Evolutionary conservation across 2,329 filamentous ascomycete genomes (phyloP).

Genomic region (Didymella pomorum): DNA sequence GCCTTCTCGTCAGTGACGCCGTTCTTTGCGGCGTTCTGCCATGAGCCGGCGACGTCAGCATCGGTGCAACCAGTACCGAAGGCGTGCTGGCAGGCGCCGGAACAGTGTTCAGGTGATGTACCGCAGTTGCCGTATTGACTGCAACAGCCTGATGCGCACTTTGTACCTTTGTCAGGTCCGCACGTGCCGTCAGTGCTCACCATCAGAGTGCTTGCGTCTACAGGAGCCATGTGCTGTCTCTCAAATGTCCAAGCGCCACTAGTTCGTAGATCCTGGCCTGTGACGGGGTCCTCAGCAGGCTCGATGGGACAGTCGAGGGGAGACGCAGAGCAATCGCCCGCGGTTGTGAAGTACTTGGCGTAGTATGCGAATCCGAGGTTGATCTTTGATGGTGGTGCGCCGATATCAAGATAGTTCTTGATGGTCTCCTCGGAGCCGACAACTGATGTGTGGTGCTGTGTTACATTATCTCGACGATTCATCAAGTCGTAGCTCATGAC

Average conservation of each 20-base stretch:
- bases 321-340: constrained; percentile 54
- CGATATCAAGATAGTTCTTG: constrained; percentile 66
- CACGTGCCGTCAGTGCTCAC: constrained; percentile 42
- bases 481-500: constrained; percentile 77
- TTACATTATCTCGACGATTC: constrained; percentile 71
- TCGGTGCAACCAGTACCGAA: constrained; percentile 55
- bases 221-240: constrained; percentile 34
- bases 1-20: constrained; percentile 64
- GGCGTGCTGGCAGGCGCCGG: constrained; percentile 43
- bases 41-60: constrained; percentile 63
- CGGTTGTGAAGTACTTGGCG: constrained; percentile 69
- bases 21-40: constrained; percentile 61
- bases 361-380: constrained; percentile 75
- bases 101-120: constrained; percentile 37
- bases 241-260: constrained; percentile 65
- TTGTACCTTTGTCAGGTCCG: constrained; percentile 39
- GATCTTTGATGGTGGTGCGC: constrained; percentile 63
- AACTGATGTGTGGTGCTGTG: constrained; percentile 72
- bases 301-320: constrained; percentile 68
- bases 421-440: constrained; percentile 63
- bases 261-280: constrained; percentile 66
- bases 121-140: constrained; percentile 48
- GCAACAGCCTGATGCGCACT: constrained; percentile 43
- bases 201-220: constrained; percentile 26
- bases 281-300: constrained; percentile 65